These are phyloP conservation scores for Moricandia arvensis DNA, from an alignment of 345 rosid species.

Conservation along the genomic window DNA sequence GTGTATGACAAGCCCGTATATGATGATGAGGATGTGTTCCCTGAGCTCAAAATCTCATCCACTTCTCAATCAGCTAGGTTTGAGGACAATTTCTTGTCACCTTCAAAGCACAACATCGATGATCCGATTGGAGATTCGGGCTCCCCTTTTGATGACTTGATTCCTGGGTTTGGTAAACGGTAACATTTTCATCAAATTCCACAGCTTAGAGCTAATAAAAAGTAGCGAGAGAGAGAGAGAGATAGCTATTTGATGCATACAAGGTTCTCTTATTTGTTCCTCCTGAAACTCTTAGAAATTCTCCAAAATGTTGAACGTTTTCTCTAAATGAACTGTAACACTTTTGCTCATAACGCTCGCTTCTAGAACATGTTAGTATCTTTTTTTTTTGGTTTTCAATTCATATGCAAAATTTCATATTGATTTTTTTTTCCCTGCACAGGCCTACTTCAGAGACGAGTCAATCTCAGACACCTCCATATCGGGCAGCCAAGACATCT, in stretches of 20 bases:
- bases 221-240: too few relatives aligned
- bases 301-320: too few relatives aligned
- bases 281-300: too few relatives aligned
- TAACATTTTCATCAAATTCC: too few relatives aligned
- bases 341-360: too few relatives aligned
- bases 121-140: slow-evolving; percentile 55
- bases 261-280: too few relatives aligned
- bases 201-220: neutral
- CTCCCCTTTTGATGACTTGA: slow-evolving; percentile 63
- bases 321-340: too few relatives aligned
- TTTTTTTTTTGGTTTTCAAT: too few relatives aligned
- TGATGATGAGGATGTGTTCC: slow-evolving; percentile 47
- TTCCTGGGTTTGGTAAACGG: slow-evolving; percentile 68
- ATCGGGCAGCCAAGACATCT: slow-evolving; percentile 39
- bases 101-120: slow-evolving; percentile 44
- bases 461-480: slow-evolving; percentile 42
- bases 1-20: neutral
- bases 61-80: slow-evolving; percentile 39
- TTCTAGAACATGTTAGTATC: too few relatives aligned
- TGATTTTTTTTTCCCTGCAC: slow-evolving; percentile 24
- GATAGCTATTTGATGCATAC: too few relatives aligned
- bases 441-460: slow-evolving; percentile 50
- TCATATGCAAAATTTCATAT: too few relatives aligned
- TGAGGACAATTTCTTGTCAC: slow-evolving; percentile 44
- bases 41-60: slow-evolving; percentile 57